phyloP scores from a whole-genome alignment of 257 asterid species.

The Phtheirospermum japonicum region DNA sequence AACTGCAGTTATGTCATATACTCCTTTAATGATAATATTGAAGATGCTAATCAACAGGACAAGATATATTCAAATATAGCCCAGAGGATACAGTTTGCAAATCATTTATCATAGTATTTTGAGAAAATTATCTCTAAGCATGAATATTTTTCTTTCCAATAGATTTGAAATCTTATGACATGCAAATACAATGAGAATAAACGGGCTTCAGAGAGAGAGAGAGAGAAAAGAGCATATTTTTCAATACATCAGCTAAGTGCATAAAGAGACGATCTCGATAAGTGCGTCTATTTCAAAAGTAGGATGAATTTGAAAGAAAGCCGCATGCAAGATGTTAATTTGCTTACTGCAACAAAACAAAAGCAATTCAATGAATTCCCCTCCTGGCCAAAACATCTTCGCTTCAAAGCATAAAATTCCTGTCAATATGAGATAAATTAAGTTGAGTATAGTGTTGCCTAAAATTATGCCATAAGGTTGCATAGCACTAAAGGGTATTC shows the following conservation, averaged over 20 bases:
- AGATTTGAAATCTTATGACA: neutral
- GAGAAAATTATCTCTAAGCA: neutral
- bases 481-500: neutral
- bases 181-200: neutral
- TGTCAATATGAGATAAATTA: conserved; percentile 35
- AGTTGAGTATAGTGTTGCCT: conserved; percentile 23
- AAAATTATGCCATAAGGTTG: conserved; percentile 21
- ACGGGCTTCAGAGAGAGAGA: neutral
- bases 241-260: conserved; percentile 8
- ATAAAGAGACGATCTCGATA: conserved; percentile 2
- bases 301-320: conserved; percentile 7
- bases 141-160: neutral
- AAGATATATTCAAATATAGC: neutral
- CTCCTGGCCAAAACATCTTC: conserved; percentile 74
- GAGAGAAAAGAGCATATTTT: neutral
- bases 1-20: conserved; percentile 12
- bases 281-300: conserved; percentile 13
- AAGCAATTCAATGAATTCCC: conserved; percentile 80
- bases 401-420: conserved; percentile 89
- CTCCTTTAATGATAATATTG: conserved; percentile 12
- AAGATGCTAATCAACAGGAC: conserved; percentile 18
- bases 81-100: conserved; percentile 15
- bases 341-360: conserved; percentile 83
- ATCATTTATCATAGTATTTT: neutral
- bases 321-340: conserved; percentile 14